Conservation (phyloP, 192 early-diverging fungal genomes). For the Coemansia sp. region DNA sequence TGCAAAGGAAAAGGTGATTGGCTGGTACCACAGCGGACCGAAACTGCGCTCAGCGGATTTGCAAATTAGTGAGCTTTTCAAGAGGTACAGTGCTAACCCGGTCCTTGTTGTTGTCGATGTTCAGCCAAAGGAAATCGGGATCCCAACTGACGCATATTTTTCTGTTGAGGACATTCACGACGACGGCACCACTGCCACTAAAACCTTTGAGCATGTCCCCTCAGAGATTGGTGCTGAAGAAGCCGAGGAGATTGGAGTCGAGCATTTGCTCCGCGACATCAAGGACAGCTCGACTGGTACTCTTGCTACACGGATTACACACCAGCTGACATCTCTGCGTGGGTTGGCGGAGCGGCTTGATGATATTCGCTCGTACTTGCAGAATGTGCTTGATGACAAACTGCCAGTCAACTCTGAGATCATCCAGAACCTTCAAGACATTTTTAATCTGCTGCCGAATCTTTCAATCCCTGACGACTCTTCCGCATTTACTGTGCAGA, state of each 20-base stretch:
- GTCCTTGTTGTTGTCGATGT: conserved; percentile 98
- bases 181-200: conserved; percentile 95
- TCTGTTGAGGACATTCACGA: conserved; percentile 98
- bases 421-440: conserved; percentile 97
- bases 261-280: conserved; percentile 96
- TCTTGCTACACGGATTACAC: conserved; percentile 87
- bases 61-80: conserved; percentile 98
- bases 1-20: conserved; percentile 93
- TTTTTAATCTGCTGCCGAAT: conserved; percentile 96
- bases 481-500: conserved; percentile 84
- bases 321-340: conserved; percentile 90
- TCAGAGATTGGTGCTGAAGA: conserved; percentile 98
- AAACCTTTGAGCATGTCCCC: conserved; percentile 95
- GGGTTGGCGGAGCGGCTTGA: conserved; percentile 82
- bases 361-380: conserved; percentile 86
- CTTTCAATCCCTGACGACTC: conserved; percentile 77
- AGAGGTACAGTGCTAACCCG: conserved; percentile 91
- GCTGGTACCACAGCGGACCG: conserved; percentile 99
- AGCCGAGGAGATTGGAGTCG: conserved; percentile 99
- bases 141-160: conserved; percentile 97
- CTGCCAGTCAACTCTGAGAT: conserved; percentile 96
- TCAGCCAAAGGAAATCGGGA: conserved; percentile 86
- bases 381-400: conserved; percentile 80
- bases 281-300: conserved; percentile 97
- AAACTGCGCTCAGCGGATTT: conserved; percentile 95